Evolutionary conservation across 1,284 basidiomycete species (phyloP).

Genomic region (Kwoniella shivajii): DNA sequence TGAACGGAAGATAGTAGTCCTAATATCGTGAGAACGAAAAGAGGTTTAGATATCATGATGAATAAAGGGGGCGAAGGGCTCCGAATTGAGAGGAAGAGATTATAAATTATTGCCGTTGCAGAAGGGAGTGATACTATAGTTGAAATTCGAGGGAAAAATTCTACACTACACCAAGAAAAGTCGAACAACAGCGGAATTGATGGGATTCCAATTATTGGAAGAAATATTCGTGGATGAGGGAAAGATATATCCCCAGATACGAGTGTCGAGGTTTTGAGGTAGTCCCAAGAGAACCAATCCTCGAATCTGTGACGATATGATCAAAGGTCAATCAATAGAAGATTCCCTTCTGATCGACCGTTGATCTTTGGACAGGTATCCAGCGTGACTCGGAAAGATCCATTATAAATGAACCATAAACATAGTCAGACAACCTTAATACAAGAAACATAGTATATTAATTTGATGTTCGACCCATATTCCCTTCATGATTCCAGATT

Average conservation of each 20-base stretch:
- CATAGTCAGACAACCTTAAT: too few relatives aligned
- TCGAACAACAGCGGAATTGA: too few relatives aligned
- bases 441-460: too few relatives aligned
- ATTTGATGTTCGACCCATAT: too few relatives aligned
- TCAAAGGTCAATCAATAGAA: background rate
- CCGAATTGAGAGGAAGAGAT: background rate
- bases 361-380: background rate
- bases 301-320: background rate
- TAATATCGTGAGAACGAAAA: background rate
- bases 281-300: too few relatives aligned
- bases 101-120: background rate
- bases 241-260: background rate
- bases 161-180: background rate
- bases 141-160: background rate
- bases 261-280: background rate
- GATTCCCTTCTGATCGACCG: background rate
- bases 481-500: too few relatives aligned
- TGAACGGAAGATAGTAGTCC: background rate
- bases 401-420: too few relatives aligned
- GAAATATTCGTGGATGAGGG: too few relatives aligned
- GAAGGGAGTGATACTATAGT: background rate
- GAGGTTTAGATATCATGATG: background rate
- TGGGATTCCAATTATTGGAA: too few relatives aligned
- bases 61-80: background rate
- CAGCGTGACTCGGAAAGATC: slow-evolving; percentile 1